Evolutionary conservation across 1,284 basidiomycete genomes (phyloP), one percentile per base, ranked within the genome.

Genomic region (Agroathelia rolfsii): DNA sequence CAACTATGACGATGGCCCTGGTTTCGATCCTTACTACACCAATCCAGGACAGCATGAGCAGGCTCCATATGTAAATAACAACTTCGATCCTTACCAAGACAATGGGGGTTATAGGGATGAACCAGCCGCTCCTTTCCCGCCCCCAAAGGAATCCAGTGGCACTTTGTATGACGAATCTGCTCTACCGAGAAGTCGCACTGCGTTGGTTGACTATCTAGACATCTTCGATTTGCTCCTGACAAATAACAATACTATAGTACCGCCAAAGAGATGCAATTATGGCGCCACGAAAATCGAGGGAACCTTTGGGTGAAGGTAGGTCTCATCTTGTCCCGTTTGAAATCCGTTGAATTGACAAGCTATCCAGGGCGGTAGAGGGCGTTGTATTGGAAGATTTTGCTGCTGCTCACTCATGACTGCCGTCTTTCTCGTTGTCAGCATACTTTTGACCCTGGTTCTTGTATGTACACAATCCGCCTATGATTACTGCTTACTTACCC

Each of bases 361-460:
- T 19, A 16, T n/a, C n/a, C 32, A 77, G 73, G 75, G 80, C 14
- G 58, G 72, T 30, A 55, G 72, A 38, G 62, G 57, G 24, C 52
- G 67, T 20, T 78, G 75, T 48, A 53, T 70, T 23, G 72, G 76
- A 29, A 54, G 81, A 40, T 76, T 83, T 51, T 77, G 69, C 50
- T 79, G 76, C 47, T 85, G 81, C 53, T 72, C 74, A 7, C 38
- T 84, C 18, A 63, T 82, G 66, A 69, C 69, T n/a, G 48, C 59
- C 18, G 36, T 80, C 20, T 71, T 84, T 50, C 46, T 87, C 18
- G 47, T 86, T 28, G 48, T 85, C 40, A 72, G 79, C 58, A 72
- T 88, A 30, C 43, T 86, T 11, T 63, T 90, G 13, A 61, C 82
- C 0, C 66, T 90, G 24, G 66, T 70, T 5, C 50, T 90, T 54